Evolutionary conservation across 1,139 yeast species (phyloP).

Genomic region (Hyphopichia khmerensis): DNA sequence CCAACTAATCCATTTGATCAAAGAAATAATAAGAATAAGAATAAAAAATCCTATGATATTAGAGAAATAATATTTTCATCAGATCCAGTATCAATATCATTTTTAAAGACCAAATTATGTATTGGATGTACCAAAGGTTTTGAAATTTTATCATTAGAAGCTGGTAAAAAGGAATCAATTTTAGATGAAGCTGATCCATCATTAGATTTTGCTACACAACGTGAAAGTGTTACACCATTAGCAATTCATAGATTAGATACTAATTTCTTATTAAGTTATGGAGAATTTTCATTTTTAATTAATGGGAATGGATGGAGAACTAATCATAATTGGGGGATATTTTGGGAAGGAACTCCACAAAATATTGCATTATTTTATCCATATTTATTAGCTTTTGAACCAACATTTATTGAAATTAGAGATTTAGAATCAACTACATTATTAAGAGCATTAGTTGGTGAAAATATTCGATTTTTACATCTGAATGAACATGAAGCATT

Average conservation of each 20-base stretch:
- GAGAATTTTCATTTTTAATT: conserved; percentile 92
- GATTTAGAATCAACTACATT: conserved; percentile 86
- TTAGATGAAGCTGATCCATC: conserved; percentile 97
- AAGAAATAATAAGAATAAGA: conserved; percentile 56
- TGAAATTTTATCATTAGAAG: conserved; percentile 86
- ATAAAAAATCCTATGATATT: conserved; percentile 65
- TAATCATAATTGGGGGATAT: conserved; percentile 88
- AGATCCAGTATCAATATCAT: conserved; percentile 90
- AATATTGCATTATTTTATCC: conserved; percentile 94
- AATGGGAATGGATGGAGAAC: conserved; percentile 97
- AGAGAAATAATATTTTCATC: conserved; percentile 79
- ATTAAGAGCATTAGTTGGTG: conserved; percentile 89
- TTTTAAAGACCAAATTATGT: conserved; percentile 82
- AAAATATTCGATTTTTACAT: conserved; percentile 83
- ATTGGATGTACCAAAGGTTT: conserved; percentile 96
- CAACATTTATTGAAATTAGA: conserved; percentile 86
- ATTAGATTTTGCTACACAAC: conserved; percentile 87
- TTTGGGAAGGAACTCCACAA: conserved; percentile 97
- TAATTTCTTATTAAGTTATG: conserved; percentile 82
- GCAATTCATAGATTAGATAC: conserved; percentile 88
- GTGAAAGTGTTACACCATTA: conserved; percentile 79
- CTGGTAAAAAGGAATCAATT: conserved; percentile 70
- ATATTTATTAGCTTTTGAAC: conserved; percentile 85
- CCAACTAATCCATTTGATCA: conserved; percentile 62
- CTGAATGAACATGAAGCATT: conserved; percentile 91